Evolutionary conservation across 208 protist genomes (phyloP).

Genomic region (Sergeia podlipaevii): DNA sequence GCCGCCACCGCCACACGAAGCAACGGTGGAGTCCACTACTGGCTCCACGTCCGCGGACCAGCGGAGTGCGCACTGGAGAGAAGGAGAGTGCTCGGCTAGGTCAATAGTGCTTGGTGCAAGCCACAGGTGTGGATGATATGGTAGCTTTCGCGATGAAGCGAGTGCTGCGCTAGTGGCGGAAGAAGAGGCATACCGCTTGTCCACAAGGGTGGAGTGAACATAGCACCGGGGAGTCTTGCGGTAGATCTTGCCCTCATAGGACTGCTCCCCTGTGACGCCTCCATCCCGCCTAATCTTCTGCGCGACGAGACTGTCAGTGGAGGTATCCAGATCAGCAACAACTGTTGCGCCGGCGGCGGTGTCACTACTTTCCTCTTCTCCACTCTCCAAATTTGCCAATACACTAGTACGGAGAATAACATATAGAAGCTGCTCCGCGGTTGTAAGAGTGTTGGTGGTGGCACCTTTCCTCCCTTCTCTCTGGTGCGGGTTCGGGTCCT

Average conservation of each 20-base stretch:
- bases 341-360: background rate
- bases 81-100: conserved; percentile 41
- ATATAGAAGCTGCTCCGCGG: conserved; percentile 65
- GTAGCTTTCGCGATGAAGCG: conserved; percentile 20
- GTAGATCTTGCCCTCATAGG: background rate
- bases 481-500: no score
- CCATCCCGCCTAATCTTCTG: background rate
- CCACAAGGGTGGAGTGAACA: no score
- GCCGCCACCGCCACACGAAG: background rate
- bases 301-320: conserved; percentile 5
- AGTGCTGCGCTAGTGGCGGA: background rate
- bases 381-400: background rate
- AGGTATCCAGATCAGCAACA: conserved; percentile 4
- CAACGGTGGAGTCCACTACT: conserved; percentile 51
- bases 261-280: background rate
- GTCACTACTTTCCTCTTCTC: background rate
- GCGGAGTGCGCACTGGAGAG: conserved; percentile 37
- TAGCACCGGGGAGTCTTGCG: no score
- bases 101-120: conserved; percentile 39
- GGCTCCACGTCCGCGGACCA: conserved; percentile 73
- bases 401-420: conserved; percentile 78
- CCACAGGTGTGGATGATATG: conserved; percentile 42
- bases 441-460: conserved; percentile 16
- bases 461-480: no score
- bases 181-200: background rate